A percentile compares a stretch with the other conserved stretches of the same genome.
Conservation (phyloP, 257 asterid species). For the Schizonepeta tenuifolia region DNA sequence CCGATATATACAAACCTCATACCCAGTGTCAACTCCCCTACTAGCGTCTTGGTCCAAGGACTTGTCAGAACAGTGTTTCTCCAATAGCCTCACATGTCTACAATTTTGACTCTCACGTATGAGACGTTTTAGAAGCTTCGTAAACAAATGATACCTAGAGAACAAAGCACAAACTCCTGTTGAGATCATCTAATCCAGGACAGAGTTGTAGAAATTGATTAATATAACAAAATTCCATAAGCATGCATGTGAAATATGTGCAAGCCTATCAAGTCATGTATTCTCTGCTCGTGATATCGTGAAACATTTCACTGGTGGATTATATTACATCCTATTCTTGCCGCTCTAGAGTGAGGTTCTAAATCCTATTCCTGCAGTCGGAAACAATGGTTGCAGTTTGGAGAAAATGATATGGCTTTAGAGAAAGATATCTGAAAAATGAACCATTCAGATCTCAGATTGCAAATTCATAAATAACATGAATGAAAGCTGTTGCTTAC, state of each 20-base stretch:
- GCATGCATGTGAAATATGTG: slow-evolving; percentile 19
- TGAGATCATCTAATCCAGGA: slow-evolving; percentile 17
- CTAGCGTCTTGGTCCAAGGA: slow-evolving; percentile 43
- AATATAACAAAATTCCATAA: slow-evolving; percentile 16
- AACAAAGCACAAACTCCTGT: slow-evolving; percentile 31
- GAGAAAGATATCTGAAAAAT: background rate
- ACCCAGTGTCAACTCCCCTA: slow-evolving; percentile 28
- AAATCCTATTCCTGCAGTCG: background rate
- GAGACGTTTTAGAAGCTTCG: slow-evolving; percentile 66
- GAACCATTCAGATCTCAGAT: slow-evolving; percentile 1
- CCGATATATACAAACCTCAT: slow-evolving; percentile 49
- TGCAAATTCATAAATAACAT: slow-evolving; percentile 11
- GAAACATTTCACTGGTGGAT: background rate
- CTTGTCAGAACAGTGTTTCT: slow-evolving; percentile 70
- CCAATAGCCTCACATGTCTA: slow-evolving; percentile 64
- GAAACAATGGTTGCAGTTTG: background rate
- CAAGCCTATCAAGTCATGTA: background rate
- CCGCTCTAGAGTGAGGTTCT: background rate
- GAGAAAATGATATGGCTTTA: background rate
- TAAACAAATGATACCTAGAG: slow-evolving; percentile 68
- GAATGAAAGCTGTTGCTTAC: slow-evolving; percentile 54
- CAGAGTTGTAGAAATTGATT: background rate
- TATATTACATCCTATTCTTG: background rate
- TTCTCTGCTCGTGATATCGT: slow-evolving; percentile 7
- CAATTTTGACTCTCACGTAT: slow-evolving; percentile 59